Evolutionary conservation across 345 rosid species (phyloP).

Genomic region (Excoecaria cochinchinensis): DNA sequence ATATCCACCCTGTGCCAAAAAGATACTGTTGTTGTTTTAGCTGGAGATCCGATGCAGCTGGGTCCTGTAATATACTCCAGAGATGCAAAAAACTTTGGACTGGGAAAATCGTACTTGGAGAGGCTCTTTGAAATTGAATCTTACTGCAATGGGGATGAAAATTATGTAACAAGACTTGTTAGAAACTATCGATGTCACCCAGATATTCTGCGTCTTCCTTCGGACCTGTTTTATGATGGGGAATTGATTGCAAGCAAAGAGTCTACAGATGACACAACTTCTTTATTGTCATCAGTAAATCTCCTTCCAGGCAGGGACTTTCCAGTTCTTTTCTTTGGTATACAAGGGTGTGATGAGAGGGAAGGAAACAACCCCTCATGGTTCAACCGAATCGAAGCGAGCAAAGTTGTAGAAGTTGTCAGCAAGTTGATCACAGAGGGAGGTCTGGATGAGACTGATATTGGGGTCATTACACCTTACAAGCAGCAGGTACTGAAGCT

Average conservation of each 20-base stretch:
- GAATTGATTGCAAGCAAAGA: conserved; percentile 81
- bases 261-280: conserved; percentile 30
- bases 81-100: conserved; percentile 58
- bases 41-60: conserved; percentile 96
- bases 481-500: conserved; percentile 85
- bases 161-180: conserved; percentile 66
- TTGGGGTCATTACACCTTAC: conserved; percentile 88
- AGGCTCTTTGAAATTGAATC: conserved; percentile 63
- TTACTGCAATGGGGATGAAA: conserved; percentile 56
- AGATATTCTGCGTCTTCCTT: conserved; percentile 79
- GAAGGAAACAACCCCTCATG: conserved; percentile 93
- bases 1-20: conserved; percentile 53
- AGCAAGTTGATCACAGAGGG: conserved; percentile 48
- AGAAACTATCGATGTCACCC: conserved; percentile 86
- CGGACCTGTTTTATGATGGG: conserved; percentile 69
- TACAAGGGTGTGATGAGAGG: conserved; percentile 97
- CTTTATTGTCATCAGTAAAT: conserved; percentile 19
- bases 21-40: conserved; percentile 83
- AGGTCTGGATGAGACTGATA: conserved; percentile 53
- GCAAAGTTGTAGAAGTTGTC: conserved; percentile 73
- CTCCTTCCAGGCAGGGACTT: conserved; percentile 63
- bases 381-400: conserved; percentile 88
- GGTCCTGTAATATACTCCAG: conserved; percentile 86
- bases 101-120: conserved; percentile 77
- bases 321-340: conserved; percentile 81